Evolutionary conservation across 2,329 filamentous ascomycete genomes (phyloP).

Genomic region (Sporothrix pseudoabietina): DNA sequence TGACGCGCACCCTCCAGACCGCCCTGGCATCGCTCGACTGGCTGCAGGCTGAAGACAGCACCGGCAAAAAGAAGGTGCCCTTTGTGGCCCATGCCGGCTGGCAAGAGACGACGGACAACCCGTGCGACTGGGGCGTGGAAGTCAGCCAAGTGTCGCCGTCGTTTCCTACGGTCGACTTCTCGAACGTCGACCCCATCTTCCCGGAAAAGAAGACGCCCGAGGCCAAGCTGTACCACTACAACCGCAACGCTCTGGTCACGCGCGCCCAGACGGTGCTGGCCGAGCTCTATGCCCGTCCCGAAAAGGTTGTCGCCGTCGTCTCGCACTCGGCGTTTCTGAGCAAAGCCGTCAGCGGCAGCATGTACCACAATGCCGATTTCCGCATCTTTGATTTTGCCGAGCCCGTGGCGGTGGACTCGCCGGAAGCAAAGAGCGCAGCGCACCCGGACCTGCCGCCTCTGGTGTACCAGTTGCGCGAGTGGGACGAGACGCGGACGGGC

Average conservation of each 20-base stretch:
- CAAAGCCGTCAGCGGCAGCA: conserved; percentile 57
- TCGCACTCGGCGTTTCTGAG: conserved; percentile 66
- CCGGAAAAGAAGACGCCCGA: conserved; percentile 61
- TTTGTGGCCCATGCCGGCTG: conserved; percentile 63
- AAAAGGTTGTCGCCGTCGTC: conserved; percentile 66
- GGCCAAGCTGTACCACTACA: conserved; percentile 55
- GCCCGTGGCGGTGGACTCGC: conserved; percentile 3
- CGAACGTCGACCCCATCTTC: conserved; percentile 58
- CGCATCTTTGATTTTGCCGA: conserved; percentile 60
- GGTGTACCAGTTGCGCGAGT: conserved; percentile 47
- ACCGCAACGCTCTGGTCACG: conserved; percentile 53
- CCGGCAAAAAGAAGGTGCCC: conserved; percentile 47
- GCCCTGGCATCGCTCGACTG: conserved; percentile 60
- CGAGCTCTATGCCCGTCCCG: conserved; percentile 55
- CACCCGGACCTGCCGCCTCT: conserved; percentile 33
- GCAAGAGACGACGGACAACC: conserved; percentile 59
- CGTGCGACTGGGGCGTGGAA: conserved; percentile 63
- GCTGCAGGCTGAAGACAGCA: conserved; percentile 51
- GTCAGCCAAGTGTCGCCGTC: conserved; percentile 48
- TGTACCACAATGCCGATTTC: conserved; percentile 65
- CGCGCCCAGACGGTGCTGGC: conserved; percentile 57
- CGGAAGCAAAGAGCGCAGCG: background rate
- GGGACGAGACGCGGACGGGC: conserved; percentile 50
- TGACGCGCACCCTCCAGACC: conserved; percentile 67
- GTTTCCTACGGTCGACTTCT: conserved; percentile 62